Evolutionary conservation across 129 eudicot genomes (phyloP), one percentile per base, ranked within the genome.

Genomic region (Flaveria brownii): DNA sequence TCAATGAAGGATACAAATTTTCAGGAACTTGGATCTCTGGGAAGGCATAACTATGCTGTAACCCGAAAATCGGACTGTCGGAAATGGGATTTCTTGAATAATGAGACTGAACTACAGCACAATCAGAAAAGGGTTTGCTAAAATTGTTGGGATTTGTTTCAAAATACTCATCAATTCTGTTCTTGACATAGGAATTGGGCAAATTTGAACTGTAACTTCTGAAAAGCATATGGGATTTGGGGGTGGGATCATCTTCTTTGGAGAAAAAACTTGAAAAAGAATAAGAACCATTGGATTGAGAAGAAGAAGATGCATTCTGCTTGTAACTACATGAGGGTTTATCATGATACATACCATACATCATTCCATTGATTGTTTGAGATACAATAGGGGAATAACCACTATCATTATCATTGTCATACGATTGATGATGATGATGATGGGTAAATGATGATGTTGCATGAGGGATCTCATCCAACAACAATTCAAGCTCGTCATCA

Each of bases 391-490:
- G 79, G 25, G 62, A 83, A 68, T 86, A 78, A 59, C 63, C 78
- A 67, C 47, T 8, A 72, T 13, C 36, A 72, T 43, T 25, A 43
- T 74, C 80, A 80, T 57, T 78, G 23, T 41, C 76, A 80, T 77
- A 82, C 33, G 64, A 59, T 18, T 66, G 71, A 73, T 20, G 70
- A 28, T 75, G n/a, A 30, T 75, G 60, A 36, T 41, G 55, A 78
- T 84, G 84, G 16, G 62, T 56, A 65, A 81, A 82, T 33, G 78
- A 78, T 66, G 90, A 80, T 78, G 89, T 86, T 75, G 85, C 96
- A 83, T 85, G 90, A 79, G 96, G 92, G 92, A 90, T 90, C 90
- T 90, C 92, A 64, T 86, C 90, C 87, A 90, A 85, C 81, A 90
- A 59, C 87, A 74, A 70, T 77, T 90, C 96, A 59, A 90, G 78